Conservation (phyloP, 139 green algal species). For the Chloropicon primus region DNA sequence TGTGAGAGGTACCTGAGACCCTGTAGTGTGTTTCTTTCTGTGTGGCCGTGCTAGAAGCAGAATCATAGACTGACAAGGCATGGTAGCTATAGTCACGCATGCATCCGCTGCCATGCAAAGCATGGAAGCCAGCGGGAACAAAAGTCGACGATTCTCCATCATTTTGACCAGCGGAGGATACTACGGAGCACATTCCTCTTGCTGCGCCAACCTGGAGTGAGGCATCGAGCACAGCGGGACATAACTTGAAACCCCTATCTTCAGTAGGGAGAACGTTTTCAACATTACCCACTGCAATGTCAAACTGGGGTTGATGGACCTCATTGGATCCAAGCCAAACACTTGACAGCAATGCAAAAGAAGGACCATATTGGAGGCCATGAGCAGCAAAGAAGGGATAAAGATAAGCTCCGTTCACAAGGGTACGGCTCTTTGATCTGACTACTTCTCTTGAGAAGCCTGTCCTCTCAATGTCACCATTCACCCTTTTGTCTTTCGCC, state of each 20-base stretch:
- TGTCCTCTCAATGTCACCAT: background rate
- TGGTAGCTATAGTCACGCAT: background rate
- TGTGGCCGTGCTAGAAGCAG: background rate
- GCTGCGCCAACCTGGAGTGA: constrained; percentile 36
- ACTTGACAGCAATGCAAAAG: constrained; percentile 23
- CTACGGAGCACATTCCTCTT: constrained; percentile 8
- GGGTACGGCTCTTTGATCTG: constrained; percentile 22
- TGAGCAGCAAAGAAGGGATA: constrained; percentile 31
- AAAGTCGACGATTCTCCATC: background rate
- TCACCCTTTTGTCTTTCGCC: background rate
- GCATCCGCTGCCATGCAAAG: background rate
- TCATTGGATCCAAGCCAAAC: constrained; percentile 7
- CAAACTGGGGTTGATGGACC: background rate
- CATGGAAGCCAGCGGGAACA: background rate
- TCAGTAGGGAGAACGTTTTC: background rate
- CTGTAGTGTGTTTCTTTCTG: background rate
- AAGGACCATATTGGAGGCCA: constrained; percentile 51
- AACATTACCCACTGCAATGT: background rate
- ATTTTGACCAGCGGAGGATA: background rate
- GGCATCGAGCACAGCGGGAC: constrained; percentile 31
- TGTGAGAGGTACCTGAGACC: background rate
- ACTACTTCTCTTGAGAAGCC: background rate
- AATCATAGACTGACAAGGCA: background rate
- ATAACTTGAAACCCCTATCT: constrained; percentile 17
- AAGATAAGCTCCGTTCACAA: constrained; percentile 11